Percentiles rank a stretch among this genome's conserved stretches.
Evolutionary conservation across 2,329 filamentous ascomycete species (phyloP).

Genomic region (Penicillium corylophilum): DNA sequence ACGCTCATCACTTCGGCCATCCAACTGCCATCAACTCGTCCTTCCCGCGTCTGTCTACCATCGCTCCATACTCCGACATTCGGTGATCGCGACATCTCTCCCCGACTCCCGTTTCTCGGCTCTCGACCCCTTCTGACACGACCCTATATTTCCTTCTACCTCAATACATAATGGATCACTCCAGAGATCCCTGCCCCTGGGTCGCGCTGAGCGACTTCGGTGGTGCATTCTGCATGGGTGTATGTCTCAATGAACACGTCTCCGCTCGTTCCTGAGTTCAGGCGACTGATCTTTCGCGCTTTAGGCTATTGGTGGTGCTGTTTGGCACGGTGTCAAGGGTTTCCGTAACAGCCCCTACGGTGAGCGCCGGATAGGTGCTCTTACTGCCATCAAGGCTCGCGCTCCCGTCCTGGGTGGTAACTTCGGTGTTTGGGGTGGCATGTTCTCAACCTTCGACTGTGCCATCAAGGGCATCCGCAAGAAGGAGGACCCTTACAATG

Average conservation of each 20-base stretch:
- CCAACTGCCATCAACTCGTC: not conserved
- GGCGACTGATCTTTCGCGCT: slow-evolving; percentile 28
- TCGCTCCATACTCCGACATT: slow-evolving; percentile 2
- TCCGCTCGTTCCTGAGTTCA: slow-evolving; percentile 6
- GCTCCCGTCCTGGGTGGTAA: slow-evolving; percentile 95
- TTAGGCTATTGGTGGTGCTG: slow-evolving; percentile 72
- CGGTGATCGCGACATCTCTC: not conserved
- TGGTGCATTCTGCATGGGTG: slow-evolving; percentile 94
- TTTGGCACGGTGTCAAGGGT: slow-evolving; percentile 97
- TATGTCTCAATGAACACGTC: slow-evolving; percentile 51
- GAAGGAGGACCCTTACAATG: slow-evolving; percentile 98
- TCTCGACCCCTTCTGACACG: not conserved
- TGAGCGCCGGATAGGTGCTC: slow-evolving; percentile 89
- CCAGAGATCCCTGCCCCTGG: slow-evolving; percentile 94
- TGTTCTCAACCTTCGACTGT: slow-evolving; percentile 96
- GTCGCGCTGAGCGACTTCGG: slow-evolving; percentile 97
- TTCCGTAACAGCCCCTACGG: slow-evolving; percentile 87
- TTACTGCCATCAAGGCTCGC: slow-evolving; percentile 96
- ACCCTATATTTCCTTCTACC: not conserved
- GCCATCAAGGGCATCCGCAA: slow-evolving; percentile 89
- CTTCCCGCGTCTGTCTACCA: not conserved
- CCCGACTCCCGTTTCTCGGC: not conserved
- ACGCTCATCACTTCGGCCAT: not conserved
- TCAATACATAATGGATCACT: slow-evolving; percentile 73
- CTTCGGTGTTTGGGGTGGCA: slow-evolving; percentile 95